phyloP scores from a whole-genome alignment of 495 filamentous ascomycete species.

The Xylaria acuta region DNA sequence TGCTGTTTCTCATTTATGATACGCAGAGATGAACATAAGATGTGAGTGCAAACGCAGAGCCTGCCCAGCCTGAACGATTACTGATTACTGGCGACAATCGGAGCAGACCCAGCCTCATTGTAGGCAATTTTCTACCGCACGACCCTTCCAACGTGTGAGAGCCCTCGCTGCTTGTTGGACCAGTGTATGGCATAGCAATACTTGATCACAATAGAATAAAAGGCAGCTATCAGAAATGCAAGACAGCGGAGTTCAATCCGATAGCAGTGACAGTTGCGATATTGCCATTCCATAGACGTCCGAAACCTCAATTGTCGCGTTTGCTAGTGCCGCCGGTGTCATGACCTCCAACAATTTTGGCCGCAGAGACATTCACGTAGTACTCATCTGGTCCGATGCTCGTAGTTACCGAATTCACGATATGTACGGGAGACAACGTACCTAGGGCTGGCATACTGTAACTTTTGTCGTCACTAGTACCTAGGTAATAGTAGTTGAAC shows the following conservation, averaged over 20 bases:
- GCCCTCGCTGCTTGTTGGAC: background rate
- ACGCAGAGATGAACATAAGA: constrained; percentile 89
- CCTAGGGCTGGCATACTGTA: background rate
- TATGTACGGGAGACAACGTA: background rate
- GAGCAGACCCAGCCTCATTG: constrained; percentile 84
- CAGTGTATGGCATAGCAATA: background rate
- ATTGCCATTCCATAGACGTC: background rate
- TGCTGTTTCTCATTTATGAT: constrained; percentile 99
- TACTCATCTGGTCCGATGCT: background rate
- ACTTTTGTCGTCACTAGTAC: background rate
- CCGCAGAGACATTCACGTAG: background rate
- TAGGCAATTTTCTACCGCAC: constrained; percentile 93
- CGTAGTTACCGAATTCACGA: background rate
- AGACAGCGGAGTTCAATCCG: background rate
- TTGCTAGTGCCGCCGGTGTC: background rate
- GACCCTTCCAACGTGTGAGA: constrained; percentile 45
- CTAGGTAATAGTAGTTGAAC: background rate
- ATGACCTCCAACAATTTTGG: background rate
- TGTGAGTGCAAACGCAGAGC: constrained; percentile 68
- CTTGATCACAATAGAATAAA: background rate
- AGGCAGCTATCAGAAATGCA: background rate
- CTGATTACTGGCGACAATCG: constrained; percentile 27
- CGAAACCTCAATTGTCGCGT: background rate
- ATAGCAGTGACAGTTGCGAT: background rate
- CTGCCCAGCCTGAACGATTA: background rate